phyloP scores from a whole-genome alignment of 352 stramenopile species.

The Globisporangium cystogenes region DNA sequence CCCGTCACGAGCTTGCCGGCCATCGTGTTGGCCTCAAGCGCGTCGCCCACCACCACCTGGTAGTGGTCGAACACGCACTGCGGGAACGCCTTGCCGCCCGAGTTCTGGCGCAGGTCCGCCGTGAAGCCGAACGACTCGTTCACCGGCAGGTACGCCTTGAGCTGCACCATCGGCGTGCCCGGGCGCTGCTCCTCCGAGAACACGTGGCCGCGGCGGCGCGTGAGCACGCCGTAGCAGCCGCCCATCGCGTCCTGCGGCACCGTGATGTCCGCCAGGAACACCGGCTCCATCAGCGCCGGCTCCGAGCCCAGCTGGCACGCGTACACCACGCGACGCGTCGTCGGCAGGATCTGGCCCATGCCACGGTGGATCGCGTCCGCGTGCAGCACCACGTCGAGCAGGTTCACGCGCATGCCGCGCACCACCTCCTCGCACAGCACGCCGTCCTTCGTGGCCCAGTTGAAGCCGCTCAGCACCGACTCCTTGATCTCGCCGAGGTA shows the following conservation, averaged over 20 bases:
- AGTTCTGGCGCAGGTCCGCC: constrained; percentile 96
- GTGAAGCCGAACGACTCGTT: constrained; percentile 99
- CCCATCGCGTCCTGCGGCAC: constrained; percentile 98
- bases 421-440: constrained; percentile 98
- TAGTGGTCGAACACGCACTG: constrained; percentile 99
- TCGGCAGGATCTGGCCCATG: constrained; percentile 99
- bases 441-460: constrained; percentile 97
- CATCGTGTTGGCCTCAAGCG: constrained; percentile 92
- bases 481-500: constrained; percentile 99
- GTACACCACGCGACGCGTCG: constrained; percentile 97
- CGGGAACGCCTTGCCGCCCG: constrained; percentile 99
- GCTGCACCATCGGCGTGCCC: constrained; percentile 98
- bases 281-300: constrained; percentile 96
- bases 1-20: constrained; percentile 91
- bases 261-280: constrained; percentile 99
- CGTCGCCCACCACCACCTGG: constrained; percentile 93
- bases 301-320: constrained; percentile 93
- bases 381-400: constrained; percentile 99
- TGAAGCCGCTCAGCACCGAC: constrained; percentile 97
- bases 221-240: constrained; percentile 99
- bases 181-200: constrained; percentile 98
- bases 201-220: constrained; percentile 97
- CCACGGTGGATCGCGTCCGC: constrained; percentile 99
- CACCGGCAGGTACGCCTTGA: constrained; percentile 99
- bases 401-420: constrained; percentile 96